Evolutionary conservation across 2,329 filamentous ascomycete species (phyloP).

Genomic region (Pyrenophora teres): DNA sequence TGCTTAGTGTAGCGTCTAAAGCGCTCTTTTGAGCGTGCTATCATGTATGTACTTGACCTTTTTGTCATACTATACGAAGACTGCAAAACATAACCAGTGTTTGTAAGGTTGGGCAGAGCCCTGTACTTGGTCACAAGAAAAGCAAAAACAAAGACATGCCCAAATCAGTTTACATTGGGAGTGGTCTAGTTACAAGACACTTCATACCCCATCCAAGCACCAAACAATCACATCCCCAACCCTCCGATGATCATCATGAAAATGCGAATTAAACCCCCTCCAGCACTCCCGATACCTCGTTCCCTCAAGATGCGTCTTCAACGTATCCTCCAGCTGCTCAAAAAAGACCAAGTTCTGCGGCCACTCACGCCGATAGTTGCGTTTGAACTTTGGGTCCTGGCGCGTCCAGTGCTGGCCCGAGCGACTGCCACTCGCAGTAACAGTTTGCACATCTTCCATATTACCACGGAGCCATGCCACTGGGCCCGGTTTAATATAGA

Average conservation of each 20-base stretch:
- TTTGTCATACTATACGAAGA: too few relatives aligned
- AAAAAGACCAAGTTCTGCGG: conserved; percentile 60
- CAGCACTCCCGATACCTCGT: conserved; percentile 62
- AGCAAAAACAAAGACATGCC: too few relatives aligned
- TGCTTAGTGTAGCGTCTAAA: conserved; percentile 59
- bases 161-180: too few relatives aligned
- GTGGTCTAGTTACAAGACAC: too few relatives aligned
- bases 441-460: conserved; percentile 45
- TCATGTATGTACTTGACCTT: too few relatives aligned
- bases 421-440: conserved; percentile 24
- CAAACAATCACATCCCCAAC: conserved; percentile 67
- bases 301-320: conserved; percentile 50
- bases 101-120: too few relatives aligned
- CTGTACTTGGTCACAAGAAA: neutral
- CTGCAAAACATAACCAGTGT: too few relatives aligned
- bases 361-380: conserved; percentile 41
- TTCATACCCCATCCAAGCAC: conserved; percentile 46
- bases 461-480: conserved; percentile 48
- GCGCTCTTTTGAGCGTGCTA: conserved; percentile 36
- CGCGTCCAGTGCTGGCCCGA: conserved; percentile 31
- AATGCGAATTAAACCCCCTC: conserved; percentile 65
- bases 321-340: conserved; percentile 58
- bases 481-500: conserved; percentile 69
- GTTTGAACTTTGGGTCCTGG: conserved; percentile 29
- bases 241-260: conserved; percentile 66